Conservation (phyloP, 176 grass and related monocot genomes). For the Thinopyrum elongatum region DNA sequence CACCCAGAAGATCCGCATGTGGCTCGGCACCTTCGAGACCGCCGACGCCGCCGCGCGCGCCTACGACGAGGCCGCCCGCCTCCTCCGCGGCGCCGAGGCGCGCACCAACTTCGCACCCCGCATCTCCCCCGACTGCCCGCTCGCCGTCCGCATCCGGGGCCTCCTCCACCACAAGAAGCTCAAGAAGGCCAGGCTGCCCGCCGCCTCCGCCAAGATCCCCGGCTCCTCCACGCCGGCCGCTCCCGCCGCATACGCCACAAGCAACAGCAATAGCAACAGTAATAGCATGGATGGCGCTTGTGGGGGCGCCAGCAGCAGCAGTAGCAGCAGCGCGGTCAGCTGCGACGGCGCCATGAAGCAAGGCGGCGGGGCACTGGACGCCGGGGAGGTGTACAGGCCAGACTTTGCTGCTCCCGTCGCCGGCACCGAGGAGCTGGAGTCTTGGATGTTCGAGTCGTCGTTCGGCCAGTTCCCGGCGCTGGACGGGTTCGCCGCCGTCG, state of each 20-base stretch:
- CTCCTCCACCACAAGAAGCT: slow-evolving; percentile 86
- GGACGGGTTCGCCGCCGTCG: slow-evolving; percentile 40
- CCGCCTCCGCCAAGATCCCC: background rate
- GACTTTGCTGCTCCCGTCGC: slow-evolving; percentile 28
- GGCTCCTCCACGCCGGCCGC: background rate
- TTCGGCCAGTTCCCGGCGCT: slow-evolving; percentile 50
- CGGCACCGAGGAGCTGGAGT: slow-evolving; percentile 35
- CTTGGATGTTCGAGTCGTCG: slow-evolving; percentile 62
- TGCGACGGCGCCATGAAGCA: slow-evolving; percentile 22
- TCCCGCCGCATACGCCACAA: background rate
- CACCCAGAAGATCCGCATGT: slow-evolving; percentile 95
- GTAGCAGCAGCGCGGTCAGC: slow-evolving; percentile 5
- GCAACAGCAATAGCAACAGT: slow-evolving; percentile 26
- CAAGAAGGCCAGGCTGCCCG: slow-evolving; percentile 45
- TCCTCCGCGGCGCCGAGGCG: slow-evolving; percentile 77
- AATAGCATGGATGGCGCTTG: background rate
- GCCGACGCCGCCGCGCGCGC: slow-evolving; percentile 89
- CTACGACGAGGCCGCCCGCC: slow-evolving; percentile 91
- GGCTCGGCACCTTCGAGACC: slow-evolving; percentile 93
- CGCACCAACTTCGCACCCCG: slow-evolving; percentile 74
- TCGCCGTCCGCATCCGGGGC: slow-evolving; percentile 61
- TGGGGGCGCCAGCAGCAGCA: slow-evolving; percentile 17
- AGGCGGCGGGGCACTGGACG: slow-evolving; percentile 17
- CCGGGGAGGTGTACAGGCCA: slow-evolving; percentile 53
- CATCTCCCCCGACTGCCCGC: slow-evolving; percentile 56